Evolutionary conservation across 192 early-diverging fungal genomes (phyloP), one percentile per base, ranked within the genome.

Genomic region (Phycomyces nitens): DNA sequence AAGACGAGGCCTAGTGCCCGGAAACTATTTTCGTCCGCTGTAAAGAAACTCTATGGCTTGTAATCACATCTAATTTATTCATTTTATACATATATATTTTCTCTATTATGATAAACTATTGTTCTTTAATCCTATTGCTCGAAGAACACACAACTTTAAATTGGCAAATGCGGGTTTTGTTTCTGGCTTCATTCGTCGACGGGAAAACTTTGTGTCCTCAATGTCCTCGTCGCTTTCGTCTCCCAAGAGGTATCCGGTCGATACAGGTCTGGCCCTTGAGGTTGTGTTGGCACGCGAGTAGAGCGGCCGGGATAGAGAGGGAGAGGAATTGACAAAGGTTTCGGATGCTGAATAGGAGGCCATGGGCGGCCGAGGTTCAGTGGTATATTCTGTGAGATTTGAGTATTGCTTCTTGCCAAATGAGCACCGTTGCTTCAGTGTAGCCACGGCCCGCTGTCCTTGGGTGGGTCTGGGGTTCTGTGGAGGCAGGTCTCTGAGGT

Each of bases 1-100:
- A 62, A 56, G 18, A 54, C 44, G 62, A 27, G 62, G 62, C 0
- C 62, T 64, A 23, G 53, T 64, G 20, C 62, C 62, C 34, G 62
- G 62, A 23, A 64, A 64, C 50, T 64, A 64, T 20, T 34, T 34
- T 34, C 29, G 29, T 34, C 29, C 29, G 29, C 29, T 34, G 7
- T 34, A 34, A 34, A 34, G n/a, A n/a, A n/a, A n/a, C n/a, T n/a
- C n/a, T n/a, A n/a, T n/a, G n/a, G n/a, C n/a, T n/a, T n/a, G n/a
- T n/a, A n/a, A n/a, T n/a, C n/a, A n/a, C n/a, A 34, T 34, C 29
- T 34, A 34, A 34, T 34, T 34, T 34, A 34, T 34, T 34, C 7
- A 34, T 34, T 34, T 34, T 34, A 34, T 34, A 2, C 29, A 34
- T 34, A 34, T 34, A 7, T 34, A 5, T 34, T 34, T 5, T 34